These are phyloP conservation scores for Monilinia vaccinii-corymbosi DNA, from an alignment of 2,329 filamentous ascomycete genomes.

Conservation along the genomic window DNA sequence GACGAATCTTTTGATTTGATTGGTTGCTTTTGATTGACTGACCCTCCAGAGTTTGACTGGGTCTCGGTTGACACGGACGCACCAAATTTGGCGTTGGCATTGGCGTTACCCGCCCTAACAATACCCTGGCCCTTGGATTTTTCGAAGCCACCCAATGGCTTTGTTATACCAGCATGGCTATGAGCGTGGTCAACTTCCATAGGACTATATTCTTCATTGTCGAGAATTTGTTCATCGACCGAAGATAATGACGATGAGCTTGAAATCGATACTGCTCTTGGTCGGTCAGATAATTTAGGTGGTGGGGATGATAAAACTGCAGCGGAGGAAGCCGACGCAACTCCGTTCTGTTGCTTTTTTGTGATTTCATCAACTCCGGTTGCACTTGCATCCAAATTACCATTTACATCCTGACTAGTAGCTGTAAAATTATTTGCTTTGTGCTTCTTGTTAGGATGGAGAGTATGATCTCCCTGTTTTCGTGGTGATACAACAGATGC, in stretches of 20 bases:
- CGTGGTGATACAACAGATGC: conserved; percentile 13
- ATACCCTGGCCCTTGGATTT: conserved; percentile 4
- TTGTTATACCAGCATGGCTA: conserved; percentile 7
- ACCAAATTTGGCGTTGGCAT: conserved; percentile 17
- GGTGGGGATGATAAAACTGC: background rate
- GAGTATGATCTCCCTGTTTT: conserved; percentile 12
- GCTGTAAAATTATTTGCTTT: conserved; percentile 18
- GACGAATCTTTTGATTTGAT: conserved; percentile 18
- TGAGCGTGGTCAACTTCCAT: conserved; percentile 10
- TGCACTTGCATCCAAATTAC: conserved; percentile 8
- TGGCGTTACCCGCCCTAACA: conserved; percentile 2
- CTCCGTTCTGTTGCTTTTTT: conserved; percentile 8
- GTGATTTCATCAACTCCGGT: background rate
- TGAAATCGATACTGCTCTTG: conserved; percentile 24
- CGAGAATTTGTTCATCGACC: conserved; percentile 26
- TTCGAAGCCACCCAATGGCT: conserved; percentile 2
- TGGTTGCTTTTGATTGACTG: conserved; percentile 20
- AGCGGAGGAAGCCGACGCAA: background rate
- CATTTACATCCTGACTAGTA: conserved; percentile 17
- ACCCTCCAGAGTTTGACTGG: conserved; percentile 12
- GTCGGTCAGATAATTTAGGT: conserved; percentile 4
- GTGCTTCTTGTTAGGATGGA: conserved; percentile 23
- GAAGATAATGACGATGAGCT: conserved; percentile 33
- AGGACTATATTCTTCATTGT: conserved; percentile 11
- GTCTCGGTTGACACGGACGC: conserved; percentile 24